Conservation (phyloP, 2,329 filamentous ascomycete species). For the Sordariomycetes sp. region DNA sequence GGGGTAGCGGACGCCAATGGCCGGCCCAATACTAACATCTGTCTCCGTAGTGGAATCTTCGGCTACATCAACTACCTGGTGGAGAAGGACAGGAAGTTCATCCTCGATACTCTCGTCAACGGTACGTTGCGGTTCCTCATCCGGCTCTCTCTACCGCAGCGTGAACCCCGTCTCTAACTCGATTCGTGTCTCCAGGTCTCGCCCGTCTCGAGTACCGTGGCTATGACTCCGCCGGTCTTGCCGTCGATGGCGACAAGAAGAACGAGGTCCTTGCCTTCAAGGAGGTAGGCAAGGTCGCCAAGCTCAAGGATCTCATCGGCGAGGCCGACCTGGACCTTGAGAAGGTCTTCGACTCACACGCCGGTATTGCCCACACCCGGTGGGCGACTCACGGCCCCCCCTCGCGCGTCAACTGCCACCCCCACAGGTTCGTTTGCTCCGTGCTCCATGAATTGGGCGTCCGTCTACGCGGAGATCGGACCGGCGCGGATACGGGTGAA, state of each 20-base stretch:
- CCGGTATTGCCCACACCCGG: conserved; percentile 95
- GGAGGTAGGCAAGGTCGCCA: conserved; percentile 98
- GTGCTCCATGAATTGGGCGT: not conserved
- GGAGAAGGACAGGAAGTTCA: conserved; percentile 95
- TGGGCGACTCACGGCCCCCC: conserved; percentile 97
- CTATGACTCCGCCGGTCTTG: conserved; percentile 94
- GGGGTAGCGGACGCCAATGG: not conserved
- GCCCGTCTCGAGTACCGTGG: conserved; percentile 95
- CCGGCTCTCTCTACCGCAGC: not conserved
- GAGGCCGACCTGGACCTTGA: conserved; percentile 70
- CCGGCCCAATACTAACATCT: conserved; percentile 7
- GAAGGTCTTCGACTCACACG: conserved; percentile 95
- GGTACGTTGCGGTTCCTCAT: conserved; percentile 39
- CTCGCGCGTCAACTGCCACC: conserved; percentile 92
- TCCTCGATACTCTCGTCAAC: conserved; percentile 92
- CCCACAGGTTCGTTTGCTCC: conserved; percentile 61
- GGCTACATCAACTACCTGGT: conserved; percentile 99
- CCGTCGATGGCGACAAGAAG: conserved; percentile 96
- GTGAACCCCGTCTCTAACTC: not conserved
- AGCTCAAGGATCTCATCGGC: conserved; percentile 86
- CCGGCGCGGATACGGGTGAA: not conserved
- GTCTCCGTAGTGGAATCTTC: conserved; percentile 65
- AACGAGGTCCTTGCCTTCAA: conserved; percentile 96
- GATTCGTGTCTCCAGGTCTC: conserved; percentile 49
- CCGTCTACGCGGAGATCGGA: not conserved